phyloP scores from a whole-genome alignment of 257 asterid species.

The Asclepias syriaca region DNA sequence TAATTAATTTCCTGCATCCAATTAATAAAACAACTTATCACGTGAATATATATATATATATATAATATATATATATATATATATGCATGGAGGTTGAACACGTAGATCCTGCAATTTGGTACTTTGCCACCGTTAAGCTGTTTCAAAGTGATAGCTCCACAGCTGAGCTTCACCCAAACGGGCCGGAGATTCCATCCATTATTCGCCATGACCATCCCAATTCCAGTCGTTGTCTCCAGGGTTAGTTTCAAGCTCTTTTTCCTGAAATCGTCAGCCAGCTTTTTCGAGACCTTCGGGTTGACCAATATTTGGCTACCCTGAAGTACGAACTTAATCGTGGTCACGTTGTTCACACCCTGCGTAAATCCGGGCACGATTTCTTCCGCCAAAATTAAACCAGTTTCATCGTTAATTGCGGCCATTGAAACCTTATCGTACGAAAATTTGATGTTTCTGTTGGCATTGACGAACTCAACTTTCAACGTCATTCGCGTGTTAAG shows the following conservation, averaged over 20 bases:
- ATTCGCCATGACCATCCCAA: constrained; percentile 8
- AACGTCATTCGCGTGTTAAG: constrained; percentile 25
- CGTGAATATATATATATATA: too few species aligned
- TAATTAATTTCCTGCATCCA: too few species aligned
- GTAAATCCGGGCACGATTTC: constrained; percentile 9
- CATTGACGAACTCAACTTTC: constrained; percentile 26
- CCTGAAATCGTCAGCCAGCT: background rate
- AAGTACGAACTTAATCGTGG: constrained; percentile 5
- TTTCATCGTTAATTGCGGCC: constrained; percentile 7
- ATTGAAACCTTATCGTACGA: constrained; percentile 26
- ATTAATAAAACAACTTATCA: too few species aligned
- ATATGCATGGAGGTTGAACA: constrained; percentile 9
- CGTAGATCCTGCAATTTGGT: constrained; percentile 15
- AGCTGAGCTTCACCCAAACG: constrained; percentile 9
- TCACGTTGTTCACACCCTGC: constrained; percentile 9
- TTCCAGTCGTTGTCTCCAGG: constrained; percentile 8
- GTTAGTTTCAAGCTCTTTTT: constrained; percentile 11
- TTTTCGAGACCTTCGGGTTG: background rate
- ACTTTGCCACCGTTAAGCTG: constrained; percentile 10
- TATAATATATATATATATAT: too few species aligned
- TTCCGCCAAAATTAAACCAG: constrained; percentile 2
- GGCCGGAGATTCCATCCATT: constrained; percentile 9
- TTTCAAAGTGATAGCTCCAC: constrained; percentile 16
- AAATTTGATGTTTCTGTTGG: constrained; percentile 31
- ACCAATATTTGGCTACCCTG: background rate